Conservation (phyloP, 2,329 filamentous ascomycete species). For the Teratosphaeria gauchensis region DNA sequence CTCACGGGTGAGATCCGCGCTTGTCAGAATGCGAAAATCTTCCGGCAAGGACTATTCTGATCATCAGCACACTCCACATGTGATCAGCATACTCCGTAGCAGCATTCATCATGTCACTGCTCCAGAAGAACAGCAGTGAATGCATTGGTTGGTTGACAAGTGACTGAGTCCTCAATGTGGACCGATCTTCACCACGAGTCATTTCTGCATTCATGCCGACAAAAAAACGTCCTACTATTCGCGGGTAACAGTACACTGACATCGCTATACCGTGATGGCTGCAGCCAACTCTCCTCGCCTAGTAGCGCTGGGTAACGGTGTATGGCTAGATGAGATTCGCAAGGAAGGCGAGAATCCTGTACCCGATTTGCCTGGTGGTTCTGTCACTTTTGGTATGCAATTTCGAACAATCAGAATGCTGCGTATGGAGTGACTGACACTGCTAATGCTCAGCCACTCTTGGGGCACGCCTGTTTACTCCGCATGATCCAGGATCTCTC, state of each 20-base stretch:
- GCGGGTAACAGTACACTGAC: not conserved
- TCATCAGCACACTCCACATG: too few species aligned
- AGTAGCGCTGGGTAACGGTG: conserved; percentile 11
- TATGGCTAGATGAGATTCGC: conserved; percentile 22
- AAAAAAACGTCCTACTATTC: not conserved
- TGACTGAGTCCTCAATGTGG: not conserved
- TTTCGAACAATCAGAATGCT: not conserved
- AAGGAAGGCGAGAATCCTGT: conserved; percentile 6
- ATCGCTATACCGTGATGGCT: not conserved
- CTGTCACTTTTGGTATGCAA: conserved; percentile 12
- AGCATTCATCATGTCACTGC: not conserved
- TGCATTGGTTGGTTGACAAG: not conserved
- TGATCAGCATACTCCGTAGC: not conserved
- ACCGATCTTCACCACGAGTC: not conserved
- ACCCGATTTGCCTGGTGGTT: conserved; percentile 16
- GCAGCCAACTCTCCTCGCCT: not conserved
- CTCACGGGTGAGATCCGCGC: not conserved
- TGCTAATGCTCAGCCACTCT: conserved; percentile 11
- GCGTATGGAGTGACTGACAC: not conserved
- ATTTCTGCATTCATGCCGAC: not conserved
- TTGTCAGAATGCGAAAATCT: not conserved
- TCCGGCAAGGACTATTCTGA: not conserved
- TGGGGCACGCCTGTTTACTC: conserved; percentile 14
- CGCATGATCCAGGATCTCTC: conserved; percentile 4
- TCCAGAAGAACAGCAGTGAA: not conserved